Percentiles rank a stretch among this genome's conserved stretches.
Evolutionary conservation across 352 stramenopile genomes (phyloP).

Genomic region (Peronospora destructor): DNA sequence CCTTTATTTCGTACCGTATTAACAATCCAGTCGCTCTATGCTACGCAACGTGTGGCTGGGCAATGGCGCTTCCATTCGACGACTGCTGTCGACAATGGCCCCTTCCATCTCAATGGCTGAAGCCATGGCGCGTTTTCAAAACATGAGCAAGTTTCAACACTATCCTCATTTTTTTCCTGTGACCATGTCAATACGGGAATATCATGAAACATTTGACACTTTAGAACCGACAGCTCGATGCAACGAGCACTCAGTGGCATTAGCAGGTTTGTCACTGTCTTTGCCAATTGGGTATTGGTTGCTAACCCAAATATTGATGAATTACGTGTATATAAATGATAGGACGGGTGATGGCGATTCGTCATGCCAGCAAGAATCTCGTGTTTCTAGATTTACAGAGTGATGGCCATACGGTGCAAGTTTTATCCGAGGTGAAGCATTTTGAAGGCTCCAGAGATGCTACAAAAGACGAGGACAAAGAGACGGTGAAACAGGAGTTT

Average conservation of each 20-base stretch:
- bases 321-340: too few relatives aligned
- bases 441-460: slow-evolving; percentile 40
- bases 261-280: slow-evolving; percentile 57
- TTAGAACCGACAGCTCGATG: slow-evolving; percentile 54
- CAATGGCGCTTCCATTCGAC: slow-evolving; percentile 18
- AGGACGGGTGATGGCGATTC: slow-evolving; percentile 72
- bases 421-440: slow-evolving; percentile 71
- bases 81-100: slow-evolving; percentile 20
- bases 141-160: slow-evolving; percentile 40
- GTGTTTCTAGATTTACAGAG: slow-evolving; percentile 73
- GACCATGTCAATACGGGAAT: slow-evolving; percentile 58
- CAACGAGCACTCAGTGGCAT: slow-evolving; percentile 41
- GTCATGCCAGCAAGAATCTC: slow-evolving; percentile 75
- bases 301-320: too few relatives aligned
- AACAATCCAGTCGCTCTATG: slow-evolving; percentile 14
- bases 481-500: slow-evolving; percentile 47
- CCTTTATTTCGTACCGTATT: slow-evolving; percentile 4
- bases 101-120: slow-evolving; percentile 15
- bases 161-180: slow-evolving; percentile 69
- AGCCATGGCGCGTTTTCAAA: slow-evolving; percentile 53
- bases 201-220: slow-evolving; percentile 44
- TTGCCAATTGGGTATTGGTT: too few relatives aligned
- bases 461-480: slow-evolving; percentile 17
- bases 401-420: slow-evolving; percentile 58
- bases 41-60: slow-evolving; percentile 25